Conservation (phyloP, 495 filamentous ascomycete species). For the Tuber magnatum region DNA sequence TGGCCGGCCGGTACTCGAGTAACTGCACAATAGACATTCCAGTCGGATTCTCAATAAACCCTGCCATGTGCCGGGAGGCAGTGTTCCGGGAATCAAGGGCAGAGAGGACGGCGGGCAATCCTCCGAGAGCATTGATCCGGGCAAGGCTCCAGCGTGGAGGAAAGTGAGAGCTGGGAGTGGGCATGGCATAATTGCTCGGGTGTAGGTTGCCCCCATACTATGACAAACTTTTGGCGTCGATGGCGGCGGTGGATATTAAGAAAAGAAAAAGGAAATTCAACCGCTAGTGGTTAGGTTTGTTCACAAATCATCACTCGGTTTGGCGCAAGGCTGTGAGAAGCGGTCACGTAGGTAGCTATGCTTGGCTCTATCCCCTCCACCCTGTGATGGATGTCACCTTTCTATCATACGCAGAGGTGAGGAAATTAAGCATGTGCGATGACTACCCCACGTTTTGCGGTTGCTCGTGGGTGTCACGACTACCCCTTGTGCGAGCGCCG, state of each 20-base stretch:
- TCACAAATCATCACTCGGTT: conserved; percentile 2
- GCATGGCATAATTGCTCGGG: neutral
- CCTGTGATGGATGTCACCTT: neutral
- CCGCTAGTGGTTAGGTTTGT: neutral
- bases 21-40: neutral
- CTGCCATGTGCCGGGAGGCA: neutral
- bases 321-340: neutral
- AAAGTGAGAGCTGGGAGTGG: neutral
- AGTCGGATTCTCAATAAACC: neutral
- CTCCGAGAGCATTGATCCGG: neutral
- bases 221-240: neutral
- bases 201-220: neutral
- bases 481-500: neutral
- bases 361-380: neutral
- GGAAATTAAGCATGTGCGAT: neutral
- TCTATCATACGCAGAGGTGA: neutral
- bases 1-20: neutral
- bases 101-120: neutral
- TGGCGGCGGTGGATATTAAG: neutral
- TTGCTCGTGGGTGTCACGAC: neutral
- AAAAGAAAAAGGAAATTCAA: neutral
- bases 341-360: neutral
- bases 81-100: neutral
- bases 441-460: neutral
- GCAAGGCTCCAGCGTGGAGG: neutral